These are phyloP conservation scores for Corynespora cassiicola DNA, from an alignment of 2,329 filamentous ascomycete species.

Conservation along the genomic window DNA sequence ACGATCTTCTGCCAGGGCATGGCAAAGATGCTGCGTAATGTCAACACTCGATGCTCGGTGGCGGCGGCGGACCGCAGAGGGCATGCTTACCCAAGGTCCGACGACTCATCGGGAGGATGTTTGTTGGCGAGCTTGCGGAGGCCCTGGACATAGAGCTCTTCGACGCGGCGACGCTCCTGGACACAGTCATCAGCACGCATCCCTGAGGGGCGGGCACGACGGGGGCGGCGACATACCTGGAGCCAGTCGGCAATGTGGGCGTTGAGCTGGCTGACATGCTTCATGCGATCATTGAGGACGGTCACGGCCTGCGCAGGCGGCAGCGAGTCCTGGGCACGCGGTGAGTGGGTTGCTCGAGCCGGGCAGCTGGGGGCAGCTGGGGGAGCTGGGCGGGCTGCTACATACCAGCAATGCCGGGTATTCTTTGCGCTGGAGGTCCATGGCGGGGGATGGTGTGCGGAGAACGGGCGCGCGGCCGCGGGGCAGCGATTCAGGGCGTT, in stretches of 20 bases:
- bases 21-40: slow-evolving; percentile 76
- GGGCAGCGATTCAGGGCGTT: slow-evolving; percentile 23
- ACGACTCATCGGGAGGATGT: slow-evolving; percentile 74
- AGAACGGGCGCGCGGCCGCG: slow-evolving; percentile 36
- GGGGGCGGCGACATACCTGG: slow-evolving; percentile 68
- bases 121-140: slow-evolving; percentile 81
- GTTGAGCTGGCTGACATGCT: slow-evolving; percentile 86
- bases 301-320: slow-evolving; percentile 82
- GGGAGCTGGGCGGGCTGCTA: slow-evolving; percentile 20
- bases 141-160: slow-evolving; percentile 85
- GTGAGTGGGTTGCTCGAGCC: too few relatives aligned
- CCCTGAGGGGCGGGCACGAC: slow-evolving; percentile 6
- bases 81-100: slow-evolving; percentile 89
- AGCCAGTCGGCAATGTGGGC: slow-evolving; percentile 95
- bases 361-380: slow-evolving; percentile 23
- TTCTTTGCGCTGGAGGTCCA: slow-evolving; percentile 80
- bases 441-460: slow-evolving; percentile 32
- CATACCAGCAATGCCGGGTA: slow-evolving; percentile 95
- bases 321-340: slow-evolving; percentile 70
- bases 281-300: slow-evolving; percentile 84
- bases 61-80: slow-evolving; percentile 2
- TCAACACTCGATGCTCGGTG: slow-evolving; percentile 24
- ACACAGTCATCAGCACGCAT: slow-evolving; percentile 26
- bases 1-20: slow-evolving; percentile 89
- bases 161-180: slow-evolving; percentile 89